Percentiles rank a stretch among this genome's conserved stretches.
Evolutionary conservation across 2,329 filamentous ascomycete genomes (phyloP).

Genomic region (Ophiobolus disseminans): DNA sequence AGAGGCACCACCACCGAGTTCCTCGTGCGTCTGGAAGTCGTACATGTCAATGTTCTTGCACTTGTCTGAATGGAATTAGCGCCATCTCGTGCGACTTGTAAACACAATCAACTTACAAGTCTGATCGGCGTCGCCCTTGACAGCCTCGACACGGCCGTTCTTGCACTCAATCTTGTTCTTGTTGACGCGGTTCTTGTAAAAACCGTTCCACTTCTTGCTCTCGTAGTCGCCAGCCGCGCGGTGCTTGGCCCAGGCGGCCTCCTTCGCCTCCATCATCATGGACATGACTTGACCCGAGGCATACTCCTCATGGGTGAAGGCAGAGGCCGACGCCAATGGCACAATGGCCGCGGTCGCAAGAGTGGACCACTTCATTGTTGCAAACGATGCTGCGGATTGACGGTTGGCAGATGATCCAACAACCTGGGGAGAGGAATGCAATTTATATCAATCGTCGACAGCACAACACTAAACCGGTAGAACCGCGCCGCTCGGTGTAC

Average conservation of each 20-base stretch:
- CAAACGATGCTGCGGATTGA: conserved; percentile 28
- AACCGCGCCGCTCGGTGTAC: conserved; percentile 13
- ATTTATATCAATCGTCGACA: conserved; percentile 20
- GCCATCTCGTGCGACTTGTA: neutral
- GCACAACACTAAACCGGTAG: conserved; percentile 5
- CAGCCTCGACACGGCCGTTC: conserved; percentile 46
- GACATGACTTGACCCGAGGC: conserved; percentile 44
- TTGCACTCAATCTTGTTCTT: conserved; percentile 42
- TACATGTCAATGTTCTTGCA: conserved; percentile 61
- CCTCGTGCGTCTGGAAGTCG: conserved; percentile 63
- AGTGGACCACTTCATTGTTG: conserved; percentile 44
- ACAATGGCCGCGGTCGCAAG: conserved; percentile 37
- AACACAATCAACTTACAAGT: neutral
- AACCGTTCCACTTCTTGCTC: conserved; percentile 41
- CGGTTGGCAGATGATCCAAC: conserved; percentile 27
- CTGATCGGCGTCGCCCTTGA: conserved; percentile 48
- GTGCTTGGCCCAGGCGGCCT: conserved; percentile 44
- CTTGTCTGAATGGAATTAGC: conserved; percentile 39
- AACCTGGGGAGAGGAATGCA: conserved; percentile 16
- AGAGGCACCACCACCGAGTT: conserved; percentile 58
- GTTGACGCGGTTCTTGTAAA: conserved; percentile 34
- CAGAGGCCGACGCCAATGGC: conserved; percentile 39
- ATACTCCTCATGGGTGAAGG: conserved; percentile 40
- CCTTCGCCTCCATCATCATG: conserved; percentile 44
- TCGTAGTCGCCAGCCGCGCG: conserved; percentile 42